Evolutionary conservation across 306 rosid genomes (phyloP).

Genomic region (Trifolium dubium): DNA sequence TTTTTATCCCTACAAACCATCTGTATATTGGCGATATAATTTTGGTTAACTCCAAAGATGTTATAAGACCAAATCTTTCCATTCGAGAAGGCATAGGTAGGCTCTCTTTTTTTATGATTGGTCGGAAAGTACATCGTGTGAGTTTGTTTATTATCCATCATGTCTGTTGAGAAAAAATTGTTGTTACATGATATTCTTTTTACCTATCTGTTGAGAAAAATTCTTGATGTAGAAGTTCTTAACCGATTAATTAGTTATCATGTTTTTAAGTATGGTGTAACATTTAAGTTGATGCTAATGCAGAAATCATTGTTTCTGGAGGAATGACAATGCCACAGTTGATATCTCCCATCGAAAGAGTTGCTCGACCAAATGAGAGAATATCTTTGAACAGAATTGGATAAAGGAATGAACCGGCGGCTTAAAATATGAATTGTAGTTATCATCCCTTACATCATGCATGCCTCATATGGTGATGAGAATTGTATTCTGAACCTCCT

Average conservation of each 20-base stretch:
- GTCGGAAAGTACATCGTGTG: background rate
- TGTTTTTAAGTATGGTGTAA: background rate
- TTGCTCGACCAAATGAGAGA: slow-evolving; percentile 56
- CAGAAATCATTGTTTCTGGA: slow-evolving; percentile 93
- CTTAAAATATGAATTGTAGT: slow-evolving; percentile 17
- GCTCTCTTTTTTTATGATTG: slow-evolving; percentile 26
- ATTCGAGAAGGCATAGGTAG: slow-evolving; percentile 93
- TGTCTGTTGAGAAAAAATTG: slow-evolving; percentile 1
- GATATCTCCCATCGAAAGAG: slow-evolving; percentile 70
- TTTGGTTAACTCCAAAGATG: slow-evolving; percentile 74
- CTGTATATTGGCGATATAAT: slow-evolving; percentile 84
- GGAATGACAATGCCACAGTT: slow-evolving; percentile 93
- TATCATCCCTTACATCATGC: slow-evolving; percentile 12
- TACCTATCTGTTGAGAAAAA: no score
- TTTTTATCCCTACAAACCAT: slow-evolving; percentile 91
- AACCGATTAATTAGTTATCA: background rate
- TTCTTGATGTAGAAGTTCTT: background rate
- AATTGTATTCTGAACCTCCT: slow-evolving; percentile 15
- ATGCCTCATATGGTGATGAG: background rate
- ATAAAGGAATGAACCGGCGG: slow-evolving; percentile 32
- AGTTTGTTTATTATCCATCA: background rate
- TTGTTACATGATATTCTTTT: slow-evolving; percentile 18
- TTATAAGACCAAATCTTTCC: slow-evolving; percentile 87
- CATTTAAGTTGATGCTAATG: slow-evolving; percentile 31
- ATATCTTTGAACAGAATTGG: slow-evolving; percentile 70